Evolutionary conservation across 192 early-diverging fungal species (phyloP).

Genomic region (Mortierella antarctica): DNA sequence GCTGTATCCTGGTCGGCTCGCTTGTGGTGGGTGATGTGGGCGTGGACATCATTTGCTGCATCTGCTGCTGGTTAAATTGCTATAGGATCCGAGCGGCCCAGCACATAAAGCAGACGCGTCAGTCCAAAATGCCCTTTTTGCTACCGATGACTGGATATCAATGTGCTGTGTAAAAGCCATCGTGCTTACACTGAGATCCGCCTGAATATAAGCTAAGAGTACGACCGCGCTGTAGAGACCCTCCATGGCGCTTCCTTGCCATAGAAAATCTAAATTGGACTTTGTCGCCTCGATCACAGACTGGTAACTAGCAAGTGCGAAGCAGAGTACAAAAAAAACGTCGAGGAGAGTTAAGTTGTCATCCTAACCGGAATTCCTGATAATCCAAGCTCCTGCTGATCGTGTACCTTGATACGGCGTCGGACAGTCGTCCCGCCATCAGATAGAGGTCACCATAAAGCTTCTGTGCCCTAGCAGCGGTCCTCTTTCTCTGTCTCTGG

Average conservation of each 20-base stretch:
- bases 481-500: slow-evolving; percentile 64
- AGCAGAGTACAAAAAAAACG: background rate
- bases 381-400: background rate
- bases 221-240: slow-evolving; percentile 71
- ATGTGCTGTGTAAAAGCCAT: no score
- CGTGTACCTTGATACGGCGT: slow-evolving; percentile 70
- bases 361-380: background rate
- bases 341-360: background rate
- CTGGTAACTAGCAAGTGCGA: slow-evolving; percentile 59
- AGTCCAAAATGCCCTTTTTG: no score
- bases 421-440: slow-evolving; percentile 75
- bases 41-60: slow-evolving; percentile 23
- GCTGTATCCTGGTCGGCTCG: slow-evolving; percentile 27
- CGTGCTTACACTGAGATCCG: slow-evolving; percentile 68
- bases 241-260: slow-evolving; percentile 82
- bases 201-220: slow-evolving; percentile 66
- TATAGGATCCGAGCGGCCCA: slow-evolving; percentile 3
- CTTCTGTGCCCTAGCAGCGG: slow-evolving; percentile 78
- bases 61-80: slow-evolving; percentile 39
- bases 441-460: slow-evolving; percentile 80
- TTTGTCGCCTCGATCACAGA: slow-evolving; percentile 76
- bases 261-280: slow-evolving; percentile 74
- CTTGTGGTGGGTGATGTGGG: slow-evolving; percentile 48
- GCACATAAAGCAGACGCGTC: background rate
- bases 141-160: no score